Base-by-base conservation (phyloP, 768 basidiomycete species). In the Boletus sp. region DNA sequence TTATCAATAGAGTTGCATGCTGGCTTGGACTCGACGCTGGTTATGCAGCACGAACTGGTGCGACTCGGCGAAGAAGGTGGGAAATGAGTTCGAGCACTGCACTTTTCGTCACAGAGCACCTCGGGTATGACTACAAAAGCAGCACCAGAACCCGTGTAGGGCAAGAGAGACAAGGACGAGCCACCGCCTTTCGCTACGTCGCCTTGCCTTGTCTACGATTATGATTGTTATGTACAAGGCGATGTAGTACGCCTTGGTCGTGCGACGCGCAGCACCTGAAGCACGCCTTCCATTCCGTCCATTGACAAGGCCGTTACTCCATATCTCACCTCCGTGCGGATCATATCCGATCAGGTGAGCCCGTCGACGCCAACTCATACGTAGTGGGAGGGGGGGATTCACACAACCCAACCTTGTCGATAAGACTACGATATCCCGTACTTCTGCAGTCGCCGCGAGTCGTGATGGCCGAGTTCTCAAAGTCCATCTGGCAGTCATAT, bases 271-370 rank as follows among this genome's bases (percentile, higher is more conserved):
- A 61, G 56, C 51, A 29, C 15, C 9, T 17, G 32, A 32, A 45
- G 34, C 47, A 47, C 42, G 39, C 38, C 59, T 64, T 68, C 63
- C 66, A 68, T 65, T 59, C 55, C 43, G 44, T 44, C 13, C 14
- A 38, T 35, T 32, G 32, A 44, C 37, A 21, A 51, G 15, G 23
- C 23, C 32, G 3, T 51, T 43, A 41, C 29, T 27, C 21, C 42
- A 50, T 56, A 62, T 63, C 54, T 53, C 45, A 49, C 35, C n/a
- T 25, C 50, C 50, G 43, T 44, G 65, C 56, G 59, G 64, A 64
- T 67, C 64, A 51, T 37, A 47, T 61, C 46, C 54, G 43, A 56
- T 53, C 47, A 34, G 38, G 42, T 37, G n/a, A n/a, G n/a, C 37
- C 48, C 17, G 17, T 49, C 23, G 33, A 49, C 35, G 39, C 44